Base-by-base conservation (phyloP, 1,139 yeast genomes). In the Lodderomyces oxycetoniae region DNA sequence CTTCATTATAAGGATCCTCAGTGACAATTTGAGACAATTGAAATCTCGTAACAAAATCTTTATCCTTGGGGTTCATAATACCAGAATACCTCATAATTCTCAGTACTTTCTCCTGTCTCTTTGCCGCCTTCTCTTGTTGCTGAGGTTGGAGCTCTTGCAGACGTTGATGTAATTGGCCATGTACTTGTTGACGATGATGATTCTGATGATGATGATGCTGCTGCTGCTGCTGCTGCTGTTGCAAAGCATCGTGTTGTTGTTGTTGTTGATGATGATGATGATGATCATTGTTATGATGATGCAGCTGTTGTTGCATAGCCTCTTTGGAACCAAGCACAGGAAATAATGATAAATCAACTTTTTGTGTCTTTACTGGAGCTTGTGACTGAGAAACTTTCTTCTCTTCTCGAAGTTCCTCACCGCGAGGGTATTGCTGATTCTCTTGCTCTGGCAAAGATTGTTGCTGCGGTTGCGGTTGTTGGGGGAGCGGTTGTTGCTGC, bases 1-100 rank as follows among this genome's bases (percentile, higher is more conserved):
- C 98, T 58, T 91, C 98, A 52, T 87, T 88, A 58, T 85, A 87
- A 8, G 98, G 98, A 57, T 93, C 98, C 39, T 89, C 97, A 13
- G 96, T 85, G 30, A 91, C 96, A 60, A 91, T 84, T 55, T 89
- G 96, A 31, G 96, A 88, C 45, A 91, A 72, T 61, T 93, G 98
- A 54, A 89, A 83, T 55, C 96, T 75, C 33, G 96, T 86, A 35
- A 91, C 91, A 52, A 87, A 88, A 61, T 89, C 96, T 63, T 89
- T 89, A 57, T 91, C 98, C 64, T 89, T 85, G 41, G 95, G 95
- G 47, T 89, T 86, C 98, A 91, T 91, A 45, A 91, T 77, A 41
- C 96, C 96, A 17, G 94, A 84, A 61, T 82, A 85, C 52, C 77
- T 80, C 59, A 85, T 73, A 47, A 87, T 85, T 45, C 84, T 75